Conservation (phyloP, 2,329 filamentous ascomycete genomes). For the Tolypocladium guangdongense region DNA sequence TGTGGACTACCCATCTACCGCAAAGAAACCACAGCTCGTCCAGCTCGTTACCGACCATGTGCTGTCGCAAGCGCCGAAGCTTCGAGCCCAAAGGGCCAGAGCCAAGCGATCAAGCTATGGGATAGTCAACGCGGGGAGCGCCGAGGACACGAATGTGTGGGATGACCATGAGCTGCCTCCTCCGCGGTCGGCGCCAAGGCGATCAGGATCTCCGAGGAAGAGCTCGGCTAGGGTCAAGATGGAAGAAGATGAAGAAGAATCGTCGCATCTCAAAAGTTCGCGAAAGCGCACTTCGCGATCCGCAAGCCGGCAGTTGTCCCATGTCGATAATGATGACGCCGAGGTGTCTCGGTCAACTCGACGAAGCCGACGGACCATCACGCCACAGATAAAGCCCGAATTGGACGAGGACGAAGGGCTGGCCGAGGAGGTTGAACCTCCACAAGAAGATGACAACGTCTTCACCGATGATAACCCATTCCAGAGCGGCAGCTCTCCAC, state of each 20-base stretch:
- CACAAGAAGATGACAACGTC: conserved; percentile 33
- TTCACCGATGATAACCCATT: conserved; percentile 92
- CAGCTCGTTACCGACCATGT: conserved; percentile 74
- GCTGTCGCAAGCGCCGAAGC: conserved; percentile 63
- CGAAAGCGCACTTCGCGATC: conserved; percentile 45
- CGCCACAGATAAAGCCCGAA: conserved; percentile 44
- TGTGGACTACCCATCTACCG: conserved; percentile 72
- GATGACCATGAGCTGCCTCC: conserved; percentile 48
- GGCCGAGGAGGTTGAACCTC: conserved; percentile 20
- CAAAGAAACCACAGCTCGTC: conserved; percentile 85
- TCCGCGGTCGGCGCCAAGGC: conserved; percentile 36
- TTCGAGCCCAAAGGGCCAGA: conserved; percentile 62
- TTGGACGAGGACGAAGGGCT: conserved; percentile 31
- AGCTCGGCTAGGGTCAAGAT: conserved; percentile 39
- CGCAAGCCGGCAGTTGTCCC: conserved; percentile 41
- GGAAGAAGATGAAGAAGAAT: conserved; percentile 34
- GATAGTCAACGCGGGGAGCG: conserved; percentile 59
- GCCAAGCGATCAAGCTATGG: conserved; percentile 82
- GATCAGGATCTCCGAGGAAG: conserved; percentile 46
- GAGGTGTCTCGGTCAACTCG: conserved; percentile 30
- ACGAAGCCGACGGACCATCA: conserved; percentile 39
- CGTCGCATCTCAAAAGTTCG: conserved; percentile 31
- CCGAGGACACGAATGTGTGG: conserved; percentile 52
- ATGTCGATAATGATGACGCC: conserved; percentile 31
- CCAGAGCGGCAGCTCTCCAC: conserved; percentile 70